Evolutionary conservation across 164 flowering plant species (phyloP).

Genomic region (Stephania cephalantha): DNA sequence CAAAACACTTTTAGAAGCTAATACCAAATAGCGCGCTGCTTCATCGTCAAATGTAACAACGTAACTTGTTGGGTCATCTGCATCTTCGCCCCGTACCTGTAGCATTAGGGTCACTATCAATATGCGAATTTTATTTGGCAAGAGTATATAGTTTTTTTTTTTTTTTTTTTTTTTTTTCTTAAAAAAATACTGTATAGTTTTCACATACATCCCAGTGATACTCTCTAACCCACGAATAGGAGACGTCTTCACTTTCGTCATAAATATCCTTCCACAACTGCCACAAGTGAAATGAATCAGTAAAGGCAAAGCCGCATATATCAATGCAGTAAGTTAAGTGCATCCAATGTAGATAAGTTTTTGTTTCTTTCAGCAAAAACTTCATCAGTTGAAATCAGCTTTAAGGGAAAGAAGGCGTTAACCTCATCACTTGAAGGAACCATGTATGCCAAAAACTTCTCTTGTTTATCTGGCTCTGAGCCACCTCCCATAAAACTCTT

Average conservation of each 20-base stretch:
- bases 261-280: constrained; percentile 79
- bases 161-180: too few species aligned
- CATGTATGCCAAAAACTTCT: constrained; percentile 91
- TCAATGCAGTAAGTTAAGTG: not conserved
- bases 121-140: not conserved
- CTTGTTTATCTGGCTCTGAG: constrained; percentile 66
- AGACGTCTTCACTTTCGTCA: constrained; percentile 72
- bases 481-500: constrained; percentile 61
- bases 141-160: too few species aligned
- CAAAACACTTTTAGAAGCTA: not conserved
- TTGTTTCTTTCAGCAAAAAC: not conserved
- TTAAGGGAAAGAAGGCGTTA: constrained; percentile 4
- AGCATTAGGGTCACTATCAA: constrained; percentile 8
- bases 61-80: constrained; percentile 70
- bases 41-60: constrained; percentile 69
- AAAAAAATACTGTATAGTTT: constrained; percentile 6
- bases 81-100: constrained; percentile 86
- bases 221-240: constrained; percentile 89
- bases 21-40: constrained; percentile 86
- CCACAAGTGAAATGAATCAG: constrained; percentile 17
- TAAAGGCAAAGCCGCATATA: not conserved
- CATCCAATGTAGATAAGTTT: not conserved
- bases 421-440: constrained; percentile 82
- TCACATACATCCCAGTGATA: constrained; percentile 91
- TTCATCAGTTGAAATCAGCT: not conserved